Evolutionary conservation across 192 early-diverging fungal species (phyloP).

Genomic region (Coemansia sp.): DNA sequence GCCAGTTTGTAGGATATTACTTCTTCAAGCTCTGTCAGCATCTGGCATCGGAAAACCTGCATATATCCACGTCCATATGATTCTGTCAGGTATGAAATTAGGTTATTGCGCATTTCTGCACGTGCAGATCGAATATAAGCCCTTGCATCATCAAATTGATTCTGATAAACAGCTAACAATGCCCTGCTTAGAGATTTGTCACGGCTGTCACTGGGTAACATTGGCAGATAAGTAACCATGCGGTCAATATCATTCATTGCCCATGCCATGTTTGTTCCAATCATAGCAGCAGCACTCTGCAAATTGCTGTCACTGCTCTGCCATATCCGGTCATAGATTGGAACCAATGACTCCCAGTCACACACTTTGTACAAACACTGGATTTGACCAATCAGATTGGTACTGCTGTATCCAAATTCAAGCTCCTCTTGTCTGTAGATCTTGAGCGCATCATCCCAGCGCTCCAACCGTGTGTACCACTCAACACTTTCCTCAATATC

Average conservation of each 20-base stretch:
- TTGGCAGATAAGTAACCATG: slow-evolving; percentile 87
- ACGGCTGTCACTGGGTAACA: slow-evolving; percentile 61
- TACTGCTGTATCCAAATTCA: slow-evolving; percentile 18
- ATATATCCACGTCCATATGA: slow-evolving; percentile 89
- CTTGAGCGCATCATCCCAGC: slow-evolving; percentile 88
- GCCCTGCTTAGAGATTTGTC: slow-evolving; percentile 85
- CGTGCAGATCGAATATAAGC: slow-evolving; percentile 78
- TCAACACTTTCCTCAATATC: slow-evolving; percentile 80
- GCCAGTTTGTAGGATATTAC: slow-evolving; percentile 86
- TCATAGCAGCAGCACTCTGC: slow-evolving; percentile 73
- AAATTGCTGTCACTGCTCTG: slow-evolving; percentile 59
- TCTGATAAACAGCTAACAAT: slow-evolving; percentile 79
- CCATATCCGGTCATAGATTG: slow-evolving; percentile 75
- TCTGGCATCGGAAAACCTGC: slow-evolving; percentile 84
- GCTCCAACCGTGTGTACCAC: slow-evolving; percentile 89
- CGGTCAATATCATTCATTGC: slow-evolving; percentile 80
- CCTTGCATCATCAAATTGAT: slow-evolving; percentile 71
- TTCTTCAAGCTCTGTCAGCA: slow-evolving; percentile 96
- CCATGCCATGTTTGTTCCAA: slow-evolving; percentile 89
- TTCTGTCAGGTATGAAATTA: slow-evolving; percentile 82
- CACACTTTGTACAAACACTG: slow-evolving; percentile 86
- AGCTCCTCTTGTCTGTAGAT: slow-evolving; percentile 77
- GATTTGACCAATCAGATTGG: slow-evolving; percentile 79
- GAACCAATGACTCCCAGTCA: slow-evolving; percentile 83
- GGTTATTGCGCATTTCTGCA: slow-evolving; percentile 78